phyloP scores from a whole-genome alignment of 2,329 filamentous ascomycete species.

The Xylaria digitata region DNA sequence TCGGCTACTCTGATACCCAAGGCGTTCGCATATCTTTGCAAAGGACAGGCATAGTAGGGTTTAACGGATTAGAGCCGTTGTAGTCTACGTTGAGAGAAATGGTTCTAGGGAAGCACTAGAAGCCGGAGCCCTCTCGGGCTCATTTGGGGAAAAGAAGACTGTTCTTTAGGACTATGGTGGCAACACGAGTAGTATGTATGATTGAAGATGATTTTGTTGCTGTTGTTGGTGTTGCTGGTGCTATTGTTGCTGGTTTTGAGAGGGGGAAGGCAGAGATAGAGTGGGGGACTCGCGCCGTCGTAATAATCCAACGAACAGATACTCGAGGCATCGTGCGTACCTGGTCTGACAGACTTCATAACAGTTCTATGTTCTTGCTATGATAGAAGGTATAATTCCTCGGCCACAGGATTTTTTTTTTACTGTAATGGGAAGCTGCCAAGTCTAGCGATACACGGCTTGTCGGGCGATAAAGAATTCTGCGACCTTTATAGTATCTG shows the following conservation, averaged over 20 bases:
- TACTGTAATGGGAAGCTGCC: background rate
- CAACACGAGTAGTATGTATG: constrained; percentile 12
- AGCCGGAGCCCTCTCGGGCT: constrained; percentile 2
- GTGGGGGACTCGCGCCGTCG: constrained; percentile 10
- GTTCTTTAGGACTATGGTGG: constrained; percentile 8
- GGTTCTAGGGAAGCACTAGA: constrained; percentile 10
- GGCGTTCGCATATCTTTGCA: constrained; percentile 35
- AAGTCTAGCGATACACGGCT: constrained; percentile 17
- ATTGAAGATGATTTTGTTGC: constrained; percentile 5
- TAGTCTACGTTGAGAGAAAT: constrained; percentile 2
- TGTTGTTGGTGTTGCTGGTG: too few species aligned
- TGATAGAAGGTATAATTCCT: background rate
- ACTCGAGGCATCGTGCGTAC: constrained; percentile 4
- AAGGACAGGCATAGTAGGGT: constrained; percentile 20
- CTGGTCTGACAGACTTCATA: background rate
- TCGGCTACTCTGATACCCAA: constrained; percentile 38
- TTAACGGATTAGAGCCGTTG: constrained; percentile 20
- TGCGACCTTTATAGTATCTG: constrained; percentile 6
- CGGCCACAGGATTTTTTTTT: too few species aligned
- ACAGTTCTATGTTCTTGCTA: background rate
- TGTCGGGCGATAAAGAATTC: constrained; percentile 16
- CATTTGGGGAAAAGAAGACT: constrained; percentile 1
- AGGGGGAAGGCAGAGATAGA: background rate
- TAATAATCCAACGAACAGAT: constrained; percentile 17
- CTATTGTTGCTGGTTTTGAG: too few species aligned